Base-by-base conservation (phyloP, 805 yeast genomes). In the Ogataea siamensis region DNA sequence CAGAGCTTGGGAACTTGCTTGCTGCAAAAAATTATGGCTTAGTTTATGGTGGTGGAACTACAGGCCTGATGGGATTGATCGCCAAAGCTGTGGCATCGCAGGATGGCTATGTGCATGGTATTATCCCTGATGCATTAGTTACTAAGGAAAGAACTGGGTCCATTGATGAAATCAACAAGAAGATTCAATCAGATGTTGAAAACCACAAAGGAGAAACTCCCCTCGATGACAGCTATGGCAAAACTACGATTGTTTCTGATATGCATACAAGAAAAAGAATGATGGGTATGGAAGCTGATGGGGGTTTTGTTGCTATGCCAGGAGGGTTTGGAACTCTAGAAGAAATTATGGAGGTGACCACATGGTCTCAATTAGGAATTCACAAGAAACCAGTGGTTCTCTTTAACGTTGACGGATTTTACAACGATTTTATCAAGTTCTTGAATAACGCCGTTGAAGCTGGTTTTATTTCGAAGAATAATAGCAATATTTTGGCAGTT, bases 311-410 rank as follows among this genome's bases (percentile, higher is more conserved):
- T 30, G 95, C 95, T 0, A 71, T 87, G 66, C 95, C 96, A 10
- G 96, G 96, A 46, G 96, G 96, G 2, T 87, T 79, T 58, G 96
- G 96, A 34, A 87, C 95, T 6, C 64, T 86, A 56, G 96, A 87
- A 62, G 96, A 87, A 64, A 69, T 87, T 45, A 80, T 87, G 81
- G 96, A 87, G 66, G 83, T 86, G 39, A 83, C 83, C 42, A 87
- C 96, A 4, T 87, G 96, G 96, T 78, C 80, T 34, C 96, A 87
- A 67, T 70, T 87, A 52, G 93, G 89, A 22, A 87, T 87, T 49
- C 96, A 87, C 61, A 66, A 70, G 45, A 83, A 83, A 60, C 95
- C 96, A 19, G 78, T 87, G 52, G 80, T 87, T 11, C 55, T 87
- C 28, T 80, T 79, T 64, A 87, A 87, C 62, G 71, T 82, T 38